Conservation (phyloP, 768 basidiomycete genomes). For the Coprinellus aureogranulatus region DNA sequence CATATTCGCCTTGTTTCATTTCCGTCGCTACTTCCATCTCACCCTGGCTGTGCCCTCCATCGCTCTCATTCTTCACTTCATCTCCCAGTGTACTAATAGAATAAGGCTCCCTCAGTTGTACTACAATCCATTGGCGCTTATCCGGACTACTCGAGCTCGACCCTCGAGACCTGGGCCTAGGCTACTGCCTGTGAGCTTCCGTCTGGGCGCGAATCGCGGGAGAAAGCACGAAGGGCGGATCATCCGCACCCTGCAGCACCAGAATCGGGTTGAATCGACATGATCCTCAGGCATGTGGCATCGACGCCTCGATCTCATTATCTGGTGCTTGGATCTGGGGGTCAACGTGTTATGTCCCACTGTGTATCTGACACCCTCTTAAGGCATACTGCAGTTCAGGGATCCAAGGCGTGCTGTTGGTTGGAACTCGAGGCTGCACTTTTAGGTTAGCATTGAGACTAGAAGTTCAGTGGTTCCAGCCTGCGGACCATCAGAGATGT, state of each 20-base stretch:
- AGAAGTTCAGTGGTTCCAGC: too few relatives aligned
- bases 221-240: neutral
- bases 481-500: too few relatives aligned
- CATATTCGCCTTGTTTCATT: too few relatives aligned
- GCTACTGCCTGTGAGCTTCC: neutral
- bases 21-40: neutral
- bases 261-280: neutral
- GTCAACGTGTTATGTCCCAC: neutral
- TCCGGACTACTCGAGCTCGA: too few relatives aligned
- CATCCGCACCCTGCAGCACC: neutral
- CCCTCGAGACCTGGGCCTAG: too few relatives aligned
- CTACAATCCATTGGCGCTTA: neutral
- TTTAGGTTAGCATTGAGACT: too few relatives aligned
- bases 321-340: neutral
- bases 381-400: too few relatives aligned
- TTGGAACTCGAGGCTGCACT: too few relatives aligned
- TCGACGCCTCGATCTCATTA: neutral
- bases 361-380: neutral
- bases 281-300: neutral
- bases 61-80: neutral
- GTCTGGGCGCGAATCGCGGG: neutral
- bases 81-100: neutral
- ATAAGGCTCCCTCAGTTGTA: neutral
- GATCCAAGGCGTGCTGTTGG: too few relatives aligned
- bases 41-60: neutral